A percentile compares a stretch with the other conserved stretches of the same genome.
Conservation (phyloP, 371 early-diverging fungal genomes). For the Mucor lusitanicus region DNA sequence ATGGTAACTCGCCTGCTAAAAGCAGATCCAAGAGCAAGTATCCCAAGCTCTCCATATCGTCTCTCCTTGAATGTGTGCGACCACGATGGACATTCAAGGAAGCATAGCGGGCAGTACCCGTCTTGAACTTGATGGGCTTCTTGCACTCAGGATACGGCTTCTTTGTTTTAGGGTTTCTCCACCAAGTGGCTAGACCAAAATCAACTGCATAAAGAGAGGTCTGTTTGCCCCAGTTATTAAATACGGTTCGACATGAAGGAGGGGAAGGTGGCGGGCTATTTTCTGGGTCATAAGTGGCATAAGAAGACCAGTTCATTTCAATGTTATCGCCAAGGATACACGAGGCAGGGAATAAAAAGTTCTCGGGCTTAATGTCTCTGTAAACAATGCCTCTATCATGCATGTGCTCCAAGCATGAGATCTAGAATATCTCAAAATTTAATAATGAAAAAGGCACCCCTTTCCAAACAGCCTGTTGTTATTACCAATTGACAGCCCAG, state of each 20-base stretch:
- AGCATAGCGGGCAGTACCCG: constrained; percentile 70
- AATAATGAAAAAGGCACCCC: neutral
- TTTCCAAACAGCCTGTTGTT: neutral
- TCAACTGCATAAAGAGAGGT: constrained; percentile 49
- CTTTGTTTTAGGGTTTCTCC: constrained; percentile 50
- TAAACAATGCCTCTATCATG: constrained; percentile 93
- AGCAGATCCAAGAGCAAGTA: constrained; percentile 63
- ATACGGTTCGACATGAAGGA: constrained; percentile 15
- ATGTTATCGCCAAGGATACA: constrained; percentile 8
- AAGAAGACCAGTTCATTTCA: constrained; percentile 1
- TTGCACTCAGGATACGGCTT: constrained; percentile 51
- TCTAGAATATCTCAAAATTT: constrained; percentile 34
- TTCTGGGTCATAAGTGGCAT: neutral
- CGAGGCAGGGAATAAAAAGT: constrained; percentile 66
- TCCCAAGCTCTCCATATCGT: constrained; percentile 64
- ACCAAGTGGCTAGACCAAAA: constrained; percentile 58
- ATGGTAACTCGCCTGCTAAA: constrained; percentile 56
- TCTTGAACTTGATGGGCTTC: constrained; percentile 50
- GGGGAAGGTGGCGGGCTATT: constrained; percentile 17
- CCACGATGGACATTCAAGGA: constrained; percentile 64
- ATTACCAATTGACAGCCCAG: constrained; percentile 61
- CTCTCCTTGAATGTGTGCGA: constrained; percentile 56
- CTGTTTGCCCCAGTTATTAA: constrained; percentile 24
- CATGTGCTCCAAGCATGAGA: constrained; percentile 83
- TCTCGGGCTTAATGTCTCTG: constrained; percentile 98